These are phyloP conservation scores for Cochlearia excelsa DNA, from an alignment of 345 rosid genomes.

Conservation along the genomic window DNA sequence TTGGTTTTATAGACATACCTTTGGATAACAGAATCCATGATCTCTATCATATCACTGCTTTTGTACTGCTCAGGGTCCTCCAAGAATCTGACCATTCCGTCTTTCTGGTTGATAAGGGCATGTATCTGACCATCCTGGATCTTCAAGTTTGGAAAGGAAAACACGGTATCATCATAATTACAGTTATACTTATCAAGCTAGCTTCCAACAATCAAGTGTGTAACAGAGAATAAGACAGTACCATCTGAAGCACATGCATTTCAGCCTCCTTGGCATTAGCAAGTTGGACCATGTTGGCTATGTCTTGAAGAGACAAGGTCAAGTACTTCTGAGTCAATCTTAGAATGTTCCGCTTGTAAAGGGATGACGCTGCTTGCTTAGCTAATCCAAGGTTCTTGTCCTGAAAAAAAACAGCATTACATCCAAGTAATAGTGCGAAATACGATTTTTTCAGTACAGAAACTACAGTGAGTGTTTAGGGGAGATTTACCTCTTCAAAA, in stretches of 20 bases:
- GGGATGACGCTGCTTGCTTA: constrained; percentile 87
- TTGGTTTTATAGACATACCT: constrained; percentile 45
- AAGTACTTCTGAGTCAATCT: constrained; percentile 89
- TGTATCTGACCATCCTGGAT: constrained; percentile 96
- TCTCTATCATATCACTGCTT: constrained; percentile 79
- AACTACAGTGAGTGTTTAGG: constrained; percentile 16
- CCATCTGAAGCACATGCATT: constrained; percentile 99
- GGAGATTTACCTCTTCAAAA: constrained; percentile 62
- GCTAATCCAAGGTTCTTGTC: constrained; percentile 93
- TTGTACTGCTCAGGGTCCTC: constrained; percentile 99
- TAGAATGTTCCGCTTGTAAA: constrained; percentile 93
- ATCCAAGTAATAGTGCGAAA: constrained; percentile 24
- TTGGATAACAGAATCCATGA: constrained; percentile 75
- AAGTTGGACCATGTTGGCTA: constrained; percentile 78
- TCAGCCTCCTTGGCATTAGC: constrained; percentile 85
- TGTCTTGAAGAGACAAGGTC: constrained; percentile 96
- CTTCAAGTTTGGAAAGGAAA: constrained; percentile 38
- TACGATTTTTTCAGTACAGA: background rate
- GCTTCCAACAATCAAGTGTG: constrained; percentile 9
- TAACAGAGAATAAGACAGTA: constrained; percentile 28
- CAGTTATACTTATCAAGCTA: constrained; percentile 8
- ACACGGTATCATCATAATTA: background rate
- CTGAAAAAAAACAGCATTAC: constrained; percentile 41
- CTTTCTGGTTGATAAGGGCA: constrained; percentile 96
- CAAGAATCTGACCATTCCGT: constrained; percentile 98